Conservation (phyloP, 345 rosid genomes). For the Eucalyptus microcorys region DNA sequence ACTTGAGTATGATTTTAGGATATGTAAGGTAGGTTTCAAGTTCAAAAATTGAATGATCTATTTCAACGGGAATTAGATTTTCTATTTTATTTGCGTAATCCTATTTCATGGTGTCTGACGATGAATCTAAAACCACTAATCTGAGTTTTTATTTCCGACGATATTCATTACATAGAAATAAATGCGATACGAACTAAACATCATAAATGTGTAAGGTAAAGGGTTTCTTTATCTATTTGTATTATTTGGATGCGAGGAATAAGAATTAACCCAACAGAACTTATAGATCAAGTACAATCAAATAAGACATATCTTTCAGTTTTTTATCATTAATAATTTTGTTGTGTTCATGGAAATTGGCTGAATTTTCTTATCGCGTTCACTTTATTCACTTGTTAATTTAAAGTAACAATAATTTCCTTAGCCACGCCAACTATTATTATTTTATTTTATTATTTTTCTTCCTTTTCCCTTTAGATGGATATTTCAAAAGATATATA, state of each 20-base stretch:
- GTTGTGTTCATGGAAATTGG: background rate
- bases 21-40: accelerated
- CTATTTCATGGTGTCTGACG: accelerated
- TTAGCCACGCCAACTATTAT: too few relatives aligned
- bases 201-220: too few relatives aligned
- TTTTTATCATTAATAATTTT: background rate
- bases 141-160: accelerated
- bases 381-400: too few relatives aligned
- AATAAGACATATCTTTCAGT: background rate
- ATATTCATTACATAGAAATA: too few relatives aligned
- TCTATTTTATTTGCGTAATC: too few relatives aligned
- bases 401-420: too few relatives aligned
- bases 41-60: accelerated
- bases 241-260: background rate
- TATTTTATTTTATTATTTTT: too few relatives aligned
- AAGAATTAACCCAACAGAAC: background rate
- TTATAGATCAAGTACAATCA: background rate
- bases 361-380: background rate
- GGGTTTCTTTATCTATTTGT: background rate
- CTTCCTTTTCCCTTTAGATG: too few relatives aligned
- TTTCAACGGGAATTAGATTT: background rate
- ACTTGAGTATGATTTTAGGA: accelerated
- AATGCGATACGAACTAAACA: too few relatives aligned
- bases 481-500: too few relatives aligned
- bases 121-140: accelerated